Evolutionary conservation across 352 stramenopile genomes (phyloP), one percentile per base, ranked within the genome.

Genomic region (Pythium aristosporum): DNA sequence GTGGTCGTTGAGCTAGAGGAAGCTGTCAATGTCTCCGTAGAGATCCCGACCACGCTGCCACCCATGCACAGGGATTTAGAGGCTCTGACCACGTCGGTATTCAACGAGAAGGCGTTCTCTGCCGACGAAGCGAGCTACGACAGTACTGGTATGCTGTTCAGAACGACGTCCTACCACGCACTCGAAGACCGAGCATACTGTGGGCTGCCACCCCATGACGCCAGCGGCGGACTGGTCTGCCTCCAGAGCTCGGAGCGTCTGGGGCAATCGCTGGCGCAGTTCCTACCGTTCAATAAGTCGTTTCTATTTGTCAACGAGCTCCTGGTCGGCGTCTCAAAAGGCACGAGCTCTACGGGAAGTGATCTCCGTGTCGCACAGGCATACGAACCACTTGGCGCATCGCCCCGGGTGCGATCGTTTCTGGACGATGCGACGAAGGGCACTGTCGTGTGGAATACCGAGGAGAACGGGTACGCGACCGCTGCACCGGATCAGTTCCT

Each of bases 1-100:
- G 60, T 72, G 0, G 51, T 72, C 10, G 42, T 72, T 1, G 65
- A 72, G n/a, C 12, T 72, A 4, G 65, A 67, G 3, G 20, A 50
- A 13, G 57, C 53, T 16, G 37, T 55, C 21, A 47, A 51, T 11
- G 12, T n/a, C 2, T 10, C 13, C n/a, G 32, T 41, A 12, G 47
- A 48, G 21, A 49, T 69, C 25, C 39, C 63, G 10, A 65, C 63
- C 3, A 63, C 50, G 3, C 30, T 61, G 11, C 63, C 56, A 15
- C 48, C 47, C 10, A 55, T 61, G 48, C 42, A 65, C 48, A 59
- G 15, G n/a, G 63, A 69, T 21, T 11, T 65, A 2, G 3, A 39
- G 15, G 21, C 13, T 48, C 49, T 69, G 4, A 28, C 11, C 3
- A 69, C 48, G 5, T 30, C 5, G 11, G 49, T 25, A 12, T 41